A percentile compares a stretch with the other conserved stretches of the same genome.
These are phyloP conservation scores for Penicillium sp. DNA, from an alignment of 2,329 filamentous ascomycete species.

Conservation along the genomic window DNA sequence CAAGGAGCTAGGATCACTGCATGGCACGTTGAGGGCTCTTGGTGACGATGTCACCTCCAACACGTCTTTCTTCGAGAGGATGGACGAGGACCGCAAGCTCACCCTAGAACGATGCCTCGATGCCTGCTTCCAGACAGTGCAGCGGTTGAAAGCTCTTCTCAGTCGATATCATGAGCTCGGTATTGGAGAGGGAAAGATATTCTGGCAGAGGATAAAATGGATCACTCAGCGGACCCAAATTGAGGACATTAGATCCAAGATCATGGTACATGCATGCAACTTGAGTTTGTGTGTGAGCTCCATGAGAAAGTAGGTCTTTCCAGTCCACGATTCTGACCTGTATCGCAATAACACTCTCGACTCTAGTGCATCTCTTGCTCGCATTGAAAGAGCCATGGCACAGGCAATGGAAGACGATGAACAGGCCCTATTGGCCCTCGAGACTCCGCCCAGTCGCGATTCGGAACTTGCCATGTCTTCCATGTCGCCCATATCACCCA, in stretches of 20 bases:
- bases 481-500: neutral
- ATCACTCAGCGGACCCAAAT: slow-evolving; percentile 26
- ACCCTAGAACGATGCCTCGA: slow-evolving; percentile 26
- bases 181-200: slow-evolving; percentile 21
- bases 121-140: slow-evolving; percentile 25
- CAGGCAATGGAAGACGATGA: slow-evolving; percentile 24
- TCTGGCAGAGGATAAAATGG: slow-evolving; percentile 33
- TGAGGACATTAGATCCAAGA: slow-evolving; percentile 28
- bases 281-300: slow-evolving; percentile 31
- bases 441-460: slow-evolving; percentile 5
- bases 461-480: slow-evolving; percentile 8
- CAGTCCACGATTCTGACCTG: neutral
- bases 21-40: slow-evolving; percentile 24
- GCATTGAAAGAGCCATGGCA: slow-evolving; percentile 23
- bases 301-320: slow-evolving; percentile 25
- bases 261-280: slow-evolving; percentile 31
- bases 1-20: slow-evolving; percentile 28
- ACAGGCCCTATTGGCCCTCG: slow-evolving; percentile 6
- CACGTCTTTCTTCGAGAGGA: slow-evolving; percentile 21
- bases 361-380: slow-evolving; percentile 23
- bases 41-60: slow-evolving; percentile 27
- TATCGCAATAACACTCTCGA: neutral
- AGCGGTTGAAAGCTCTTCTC: slow-evolving; percentile 23
- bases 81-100: slow-evolving; percentile 23
- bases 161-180: slow-evolving; percentile 22